Percentiles rank a stretch among this genome's conserved stretches.
phyloP scores from a whole-genome alignment of 2,329 filamentous ascomycete genomes.

The Colletotrichum cordylinicola region DNA sequence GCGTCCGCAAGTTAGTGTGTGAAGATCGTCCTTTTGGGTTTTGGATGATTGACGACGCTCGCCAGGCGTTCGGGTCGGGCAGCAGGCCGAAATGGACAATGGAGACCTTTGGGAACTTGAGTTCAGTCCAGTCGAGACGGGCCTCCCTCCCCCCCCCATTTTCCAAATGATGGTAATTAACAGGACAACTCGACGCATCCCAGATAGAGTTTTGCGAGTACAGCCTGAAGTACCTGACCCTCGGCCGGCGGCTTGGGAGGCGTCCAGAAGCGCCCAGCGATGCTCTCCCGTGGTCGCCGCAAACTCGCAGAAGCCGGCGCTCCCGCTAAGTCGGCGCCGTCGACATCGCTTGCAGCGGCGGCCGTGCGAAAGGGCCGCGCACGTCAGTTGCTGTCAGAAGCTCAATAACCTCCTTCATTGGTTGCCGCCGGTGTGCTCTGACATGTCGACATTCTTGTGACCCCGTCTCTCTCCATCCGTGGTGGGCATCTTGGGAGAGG shows the following conservation, averaged over 20 bases:
- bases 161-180: background rate
- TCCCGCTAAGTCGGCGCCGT: constrained; percentile 13
- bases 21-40: background rate
- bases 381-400: constrained; percentile 12
- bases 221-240: background rate
- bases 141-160: background rate
- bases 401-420: background rate
- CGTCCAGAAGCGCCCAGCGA: background rate
- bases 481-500: background rate
- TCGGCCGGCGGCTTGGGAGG: background rate
- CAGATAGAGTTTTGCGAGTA: constrained; percentile 1
- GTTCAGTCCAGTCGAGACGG: background rate
- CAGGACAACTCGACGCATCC: background rate
- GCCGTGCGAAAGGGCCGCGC: constrained; percentile 11
- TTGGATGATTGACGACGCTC: background rate
- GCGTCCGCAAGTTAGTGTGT: background rate
- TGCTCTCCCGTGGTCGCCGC: constrained; percentile 11
- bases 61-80: background rate
- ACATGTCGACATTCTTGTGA: background rate
- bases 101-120: background rate
- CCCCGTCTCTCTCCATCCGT: background rate
- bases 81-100: background rate
- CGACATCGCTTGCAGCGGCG: constrained; percentile 17
- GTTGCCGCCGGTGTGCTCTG: background rate
- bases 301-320: background rate